Evolutionary conservation across 73 alveolate genomes (phyloP).

Genomic region (Symbiodinium natans): DNA sequence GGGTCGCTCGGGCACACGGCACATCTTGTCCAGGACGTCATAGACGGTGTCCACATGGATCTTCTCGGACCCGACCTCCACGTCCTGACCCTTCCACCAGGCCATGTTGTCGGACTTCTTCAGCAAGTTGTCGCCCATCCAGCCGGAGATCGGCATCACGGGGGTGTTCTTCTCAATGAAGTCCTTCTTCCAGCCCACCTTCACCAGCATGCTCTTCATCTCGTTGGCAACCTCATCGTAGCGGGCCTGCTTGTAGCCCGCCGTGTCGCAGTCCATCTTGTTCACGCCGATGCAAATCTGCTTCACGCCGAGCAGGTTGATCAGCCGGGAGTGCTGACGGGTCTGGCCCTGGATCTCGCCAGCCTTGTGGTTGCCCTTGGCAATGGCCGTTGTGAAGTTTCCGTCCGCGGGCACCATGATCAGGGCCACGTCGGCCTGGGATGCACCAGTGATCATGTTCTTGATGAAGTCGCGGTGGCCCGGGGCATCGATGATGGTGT

Average conservation of each 20-base stretch:
- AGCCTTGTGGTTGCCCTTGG: slow-evolving; percentile 95
- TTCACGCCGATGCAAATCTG: slow-evolving; percentile 98
- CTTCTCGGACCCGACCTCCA: slow-evolving; percentile 47
- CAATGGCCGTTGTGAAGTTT: slow-evolving; percentile 98
- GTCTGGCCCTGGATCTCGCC: slow-evolving; percentile 96
- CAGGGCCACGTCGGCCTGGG: slow-evolving; percentile 98
- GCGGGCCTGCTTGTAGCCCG: slow-evolving; percentile 94
- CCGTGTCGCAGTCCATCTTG: slow-evolving; percentile 97
- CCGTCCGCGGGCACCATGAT: slow-evolving; percentile 97
- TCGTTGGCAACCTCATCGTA: slow-evolving; percentile 97
- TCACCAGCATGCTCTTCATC: slow-evolving; percentile 96
- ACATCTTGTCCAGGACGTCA: slow-evolving; percentile 67
- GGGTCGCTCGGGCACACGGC: slow-evolving; percentile 69
- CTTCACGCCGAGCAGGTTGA: slow-evolving; percentile 99
- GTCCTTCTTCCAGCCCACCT: slow-evolving; percentile 96
- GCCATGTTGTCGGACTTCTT: slow-evolving; percentile 97
- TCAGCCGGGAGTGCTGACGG: slow-evolving; percentile 98
- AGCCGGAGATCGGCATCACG: slow-evolving; percentile 98
- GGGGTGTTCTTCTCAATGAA: slow-evolving; percentile 97
- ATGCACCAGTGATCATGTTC: slow-evolving; percentile 99
- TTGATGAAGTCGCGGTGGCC: slow-evolving; percentile 95
- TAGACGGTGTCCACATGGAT: slow-evolving; percentile 72
- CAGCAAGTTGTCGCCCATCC: slow-evolving; percentile 98
- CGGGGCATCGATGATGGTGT: slow-evolving; percentile 99
- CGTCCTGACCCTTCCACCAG: slow-evolving; percentile 96